Evolutionary conservation across 768 basidiomycete species (phyloP), one percentile per base, ranked within the genome.

Genomic region (Boletus bicolor): DNA sequence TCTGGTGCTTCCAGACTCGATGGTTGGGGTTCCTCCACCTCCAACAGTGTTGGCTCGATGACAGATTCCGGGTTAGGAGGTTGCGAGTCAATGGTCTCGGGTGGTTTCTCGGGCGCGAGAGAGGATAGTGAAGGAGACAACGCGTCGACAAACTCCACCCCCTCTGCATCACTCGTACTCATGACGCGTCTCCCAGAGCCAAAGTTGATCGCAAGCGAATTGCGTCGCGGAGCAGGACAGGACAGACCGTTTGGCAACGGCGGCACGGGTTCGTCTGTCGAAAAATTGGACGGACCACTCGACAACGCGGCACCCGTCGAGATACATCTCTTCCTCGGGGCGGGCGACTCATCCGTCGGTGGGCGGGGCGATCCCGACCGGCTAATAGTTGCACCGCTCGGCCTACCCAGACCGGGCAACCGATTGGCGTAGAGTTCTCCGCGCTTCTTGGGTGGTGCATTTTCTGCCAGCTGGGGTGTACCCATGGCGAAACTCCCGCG

Each of bases 401-500:
- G 69, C 47, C 53, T 63, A 8, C 66, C 71, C 10, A 71, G 59
- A 36, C 66, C 54, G 49, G 63, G 82, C 34, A 90, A 80, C 38
- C 88, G 77, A 69, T 91, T 91, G 21, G 86, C 89, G 64, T 89
- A 89, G 35, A 89, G 72, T 71, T 90, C 87, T 43, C 82, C 81
- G 49, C 80, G 79, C 61, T 79, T 80, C 65, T 75, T 79, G 41
- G 75, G 66, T 44, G 77, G 74, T 12, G 73, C 76, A 50, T 78
- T 75, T 26, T 78, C 79, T 35, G 77, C 68, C 26, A 70, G 66
- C n/a, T 81, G 82, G 4, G 86, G 85, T 11, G 80, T 81, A 15
- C 85, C 85, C 59, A 87, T 72, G 21, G 82, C 87, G 71, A 89
- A 88, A 58, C 85, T 84, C 5, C 86, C 85, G 47, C 86, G 76